Evolutionary conservation across 257 asterid species (phyloP).

Genomic region (Leonotis leonurus): DNA sequence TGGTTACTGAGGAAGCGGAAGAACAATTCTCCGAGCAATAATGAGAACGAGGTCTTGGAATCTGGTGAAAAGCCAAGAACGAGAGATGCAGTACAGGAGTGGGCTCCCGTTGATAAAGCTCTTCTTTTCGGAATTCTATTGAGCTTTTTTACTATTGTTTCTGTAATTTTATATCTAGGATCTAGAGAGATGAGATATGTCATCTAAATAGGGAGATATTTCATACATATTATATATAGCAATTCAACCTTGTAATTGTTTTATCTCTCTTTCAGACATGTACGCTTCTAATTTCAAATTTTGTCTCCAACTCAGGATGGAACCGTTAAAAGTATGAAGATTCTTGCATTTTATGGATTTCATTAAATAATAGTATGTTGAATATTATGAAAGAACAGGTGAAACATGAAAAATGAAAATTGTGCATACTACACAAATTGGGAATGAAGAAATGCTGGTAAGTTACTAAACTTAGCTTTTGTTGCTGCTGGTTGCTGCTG

Average conservation of each 20-base stretch:
- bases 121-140: constrained; percentile 48
- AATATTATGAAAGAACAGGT: not conserved
- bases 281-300: not conserved
- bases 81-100: constrained; percentile 20
- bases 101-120: constrained; percentile 48
- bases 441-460: constrained; percentile 10
- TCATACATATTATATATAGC: too few relatives aligned
- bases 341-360: constrained; percentile 12
- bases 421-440: constrained; percentile 14
- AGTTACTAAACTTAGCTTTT: constrained; percentile 1
- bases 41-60: constrained; percentile 25
- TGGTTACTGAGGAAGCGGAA: constrained; percentile 61
- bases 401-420: constrained; percentile 7
- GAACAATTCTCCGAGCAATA: constrained; percentile 19
- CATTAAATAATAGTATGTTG: constrained; percentile 26
- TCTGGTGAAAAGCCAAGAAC: constrained; percentile 26
- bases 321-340: constrained; percentile 1
- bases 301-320: not conserved
- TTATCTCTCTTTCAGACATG: not conserved
- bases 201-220: too few relatives aligned
- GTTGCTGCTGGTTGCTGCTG: constrained; percentile 16
- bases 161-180: constrained; percentile 34
- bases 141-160: constrained; percentile 52
- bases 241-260: constrained; percentile 11
- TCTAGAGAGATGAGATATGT: constrained; percentile 19